A percentile compares a stretch with the other conserved stretches of the same genome.
Evolutionary conservation across 1,139 yeast genomes (phyloP).

Genomic region (Sugiyamaella japonica): DNA sequence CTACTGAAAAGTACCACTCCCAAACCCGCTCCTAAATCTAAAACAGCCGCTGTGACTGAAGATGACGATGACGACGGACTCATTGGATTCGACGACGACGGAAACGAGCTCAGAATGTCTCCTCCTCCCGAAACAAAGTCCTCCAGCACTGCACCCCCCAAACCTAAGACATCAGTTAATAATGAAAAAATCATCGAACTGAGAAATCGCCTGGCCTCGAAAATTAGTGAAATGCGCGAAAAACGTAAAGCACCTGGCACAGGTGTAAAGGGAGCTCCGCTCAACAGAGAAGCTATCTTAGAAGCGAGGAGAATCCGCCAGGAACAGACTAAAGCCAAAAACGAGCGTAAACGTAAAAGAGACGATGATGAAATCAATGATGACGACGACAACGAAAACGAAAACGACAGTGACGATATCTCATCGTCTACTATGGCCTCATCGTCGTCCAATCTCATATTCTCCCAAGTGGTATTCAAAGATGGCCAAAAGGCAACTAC

Average conservation of each 20-base stretch:
- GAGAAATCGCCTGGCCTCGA: conserved; percentile 68
- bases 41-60: neutral
- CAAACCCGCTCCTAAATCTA: neutral
- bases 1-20: neutral
- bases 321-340: conserved; percentile 49
- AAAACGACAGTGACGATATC: conserved; percentile 19
- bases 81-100: conserved; percentile 74
- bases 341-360: conserved; percentile 40
- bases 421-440: neutral
- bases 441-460: conserved; percentile 52
- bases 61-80: conserved; percentile 44
- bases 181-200: conserved; percentile 54
- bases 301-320: conserved; percentile 41
- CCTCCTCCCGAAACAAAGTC: conserved; percentile 18
- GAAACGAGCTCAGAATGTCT: conserved; percentile 51
- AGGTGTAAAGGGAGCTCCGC: conserved; percentile 74
- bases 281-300: conserved; percentile 49
- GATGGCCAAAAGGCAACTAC: conserved; percentile 84
- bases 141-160: neutral
- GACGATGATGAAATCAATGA: conserved; percentile 25
- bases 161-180: conserved; percentile 12
- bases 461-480: conserved; percentile 77
- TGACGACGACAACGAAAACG: conserved; percentile 34
- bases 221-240: conserved; percentile 67
- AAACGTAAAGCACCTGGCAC: conserved; percentile 92